Percentiles rank a stretch among this genome's conserved stretches.
These are phyloP conservation scores for Prosopis cineraria DNA, from an alignment of 306 rosid species.

Conservation along the genomic window DNA sequence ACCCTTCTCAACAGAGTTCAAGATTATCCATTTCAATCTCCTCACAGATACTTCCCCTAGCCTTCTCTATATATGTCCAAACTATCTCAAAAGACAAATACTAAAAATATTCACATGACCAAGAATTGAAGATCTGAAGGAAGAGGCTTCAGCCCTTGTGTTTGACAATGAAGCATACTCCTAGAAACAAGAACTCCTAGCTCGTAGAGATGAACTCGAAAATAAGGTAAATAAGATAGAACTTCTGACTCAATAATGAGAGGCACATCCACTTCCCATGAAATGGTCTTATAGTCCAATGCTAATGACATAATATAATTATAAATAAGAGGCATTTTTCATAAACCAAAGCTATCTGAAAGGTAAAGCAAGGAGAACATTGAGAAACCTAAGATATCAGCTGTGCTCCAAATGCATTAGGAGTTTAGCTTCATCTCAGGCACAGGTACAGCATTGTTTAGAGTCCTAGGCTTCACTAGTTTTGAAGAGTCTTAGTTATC, in stretches of 20 bases:
- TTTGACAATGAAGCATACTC: background rate
- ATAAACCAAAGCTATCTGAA: background rate
- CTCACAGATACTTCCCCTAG: too few relatives aligned
- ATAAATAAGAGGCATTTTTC: background rate
- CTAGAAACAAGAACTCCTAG: background rate
- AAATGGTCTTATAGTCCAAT: background rate
- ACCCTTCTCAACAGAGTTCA: too few relatives aligned
- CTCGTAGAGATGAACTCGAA: background rate
- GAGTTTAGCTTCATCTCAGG: background rate
- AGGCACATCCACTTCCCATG: background rate
- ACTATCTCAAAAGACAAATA: too few relatives aligned
- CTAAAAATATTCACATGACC: background rate
- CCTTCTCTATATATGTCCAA: too few relatives aligned
- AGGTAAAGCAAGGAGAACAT: background rate
- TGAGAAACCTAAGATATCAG: background rate
- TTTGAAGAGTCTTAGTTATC: background rate
- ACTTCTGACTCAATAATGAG: background rate
- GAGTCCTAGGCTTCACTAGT: background rate
- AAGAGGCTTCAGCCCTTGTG: background rate
- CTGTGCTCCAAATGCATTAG: background rate
- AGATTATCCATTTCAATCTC: too few relatives aligned
- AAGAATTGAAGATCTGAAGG: background rate
- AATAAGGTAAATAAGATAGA: background rate
- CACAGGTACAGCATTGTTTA: background rate
- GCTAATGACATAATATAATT: background rate